These are phyloP conservation scores for Epichloe coenophiala DNA, from an alignment of 2,329 filamentous ascomycete species.

Conservation along the genomic window DNA sequence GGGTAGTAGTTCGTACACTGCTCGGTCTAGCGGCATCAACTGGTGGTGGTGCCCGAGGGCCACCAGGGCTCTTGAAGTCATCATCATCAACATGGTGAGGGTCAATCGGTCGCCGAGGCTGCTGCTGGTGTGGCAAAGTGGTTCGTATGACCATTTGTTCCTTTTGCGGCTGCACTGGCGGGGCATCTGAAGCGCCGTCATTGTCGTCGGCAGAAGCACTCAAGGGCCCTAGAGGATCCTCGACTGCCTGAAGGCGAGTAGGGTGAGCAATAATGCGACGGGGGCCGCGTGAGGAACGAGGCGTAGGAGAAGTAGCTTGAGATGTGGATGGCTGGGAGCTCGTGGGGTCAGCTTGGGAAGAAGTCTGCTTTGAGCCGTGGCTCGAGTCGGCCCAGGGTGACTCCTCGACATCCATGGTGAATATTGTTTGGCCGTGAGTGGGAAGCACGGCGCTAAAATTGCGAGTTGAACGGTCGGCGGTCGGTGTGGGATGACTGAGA, in stretches of 20 bases:
- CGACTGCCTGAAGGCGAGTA: slow-evolving; percentile 64
- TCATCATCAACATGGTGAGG: slow-evolving; percentile 59
- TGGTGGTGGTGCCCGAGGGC: slow-evolving; percentile 53
- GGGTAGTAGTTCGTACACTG: slow-evolving; percentile 36
- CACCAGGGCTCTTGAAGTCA: slow-evolving; percentile 39
- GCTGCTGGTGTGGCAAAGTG: slow-evolving; percentile 35
- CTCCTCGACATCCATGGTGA: slow-evolving; percentile 36
- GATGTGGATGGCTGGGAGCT: slow-evolving; percentile 14
- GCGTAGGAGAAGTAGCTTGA: slow-evolving; percentile 13
- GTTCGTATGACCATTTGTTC: slow-evolving; percentile 50
- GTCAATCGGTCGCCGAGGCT: slow-evolving; percentile 33
- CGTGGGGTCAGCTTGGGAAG: slow-evolving; percentile 20
- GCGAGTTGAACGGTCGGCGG: not conserved
- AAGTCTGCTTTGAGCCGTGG: slow-evolving; percentile 15
- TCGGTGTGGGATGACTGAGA: not conserved
- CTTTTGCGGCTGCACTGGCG: slow-evolving; percentile 57
- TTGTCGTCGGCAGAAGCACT: slow-evolving; percentile 47
- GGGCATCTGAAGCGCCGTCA: slow-evolving; percentile 31
- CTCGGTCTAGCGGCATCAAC: slow-evolving; percentile 44
- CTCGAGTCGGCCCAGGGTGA: slow-evolving; percentile 40
- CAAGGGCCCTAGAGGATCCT: slow-evolving; percentile 65
- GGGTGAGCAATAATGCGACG: slow-evolving; percentile 60
- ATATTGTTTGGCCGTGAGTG: slow-evolving; percentile 1
- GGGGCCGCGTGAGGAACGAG: slow-evolving; percentile 33
- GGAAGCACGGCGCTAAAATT: not conserved